Evolutionary conservation across 1,284 basidiomycete species (phyloP).

Genomic region (Leccinum angustisporum): DNA sequence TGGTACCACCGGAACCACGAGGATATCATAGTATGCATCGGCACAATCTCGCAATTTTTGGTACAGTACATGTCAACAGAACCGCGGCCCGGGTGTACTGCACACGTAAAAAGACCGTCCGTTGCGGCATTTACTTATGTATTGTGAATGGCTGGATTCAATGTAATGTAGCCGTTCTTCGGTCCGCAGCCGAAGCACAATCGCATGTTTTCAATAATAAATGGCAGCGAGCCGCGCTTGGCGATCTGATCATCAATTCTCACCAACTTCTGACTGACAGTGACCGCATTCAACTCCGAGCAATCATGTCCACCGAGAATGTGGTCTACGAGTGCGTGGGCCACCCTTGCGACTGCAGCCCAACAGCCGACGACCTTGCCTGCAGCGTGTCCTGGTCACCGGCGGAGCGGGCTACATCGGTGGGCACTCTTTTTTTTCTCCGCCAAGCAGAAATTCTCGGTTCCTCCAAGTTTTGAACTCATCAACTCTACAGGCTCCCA

Average conservation of each 20-base stretch:
- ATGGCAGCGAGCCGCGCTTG: constrained; percentile 6
- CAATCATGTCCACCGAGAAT: constrained; percentile 30
- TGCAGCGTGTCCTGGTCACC: constrained; percentile 74
- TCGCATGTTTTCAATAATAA: constrained; percentile 22
- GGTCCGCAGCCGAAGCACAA: not conserved
- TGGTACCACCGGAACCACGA: no score
- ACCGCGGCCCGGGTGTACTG: no score
- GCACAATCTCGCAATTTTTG: no score
- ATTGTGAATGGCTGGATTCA: not conserved
- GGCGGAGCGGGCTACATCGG: constrained; percentile 87
- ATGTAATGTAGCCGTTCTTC: not conserved
- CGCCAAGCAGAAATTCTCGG: constrained; percentile 3
- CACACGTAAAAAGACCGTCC: no score
- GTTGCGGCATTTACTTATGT: no score
- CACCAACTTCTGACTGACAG: constrained; percentile 5
- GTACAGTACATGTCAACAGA: no score
- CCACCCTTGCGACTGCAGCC: constrained; percentile 10
- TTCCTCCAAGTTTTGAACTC: constrained; percentile 6
- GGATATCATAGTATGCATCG: no score
- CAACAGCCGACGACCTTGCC: constrained; percentile 15
- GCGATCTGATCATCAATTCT: constrained; percentile 9
- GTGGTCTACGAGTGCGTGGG: constrained; percentile 33
- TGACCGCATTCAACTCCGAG: not conserved
- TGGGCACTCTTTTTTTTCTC: constrained; percentile 29
- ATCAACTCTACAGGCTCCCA: constrained; percentile 69